Conservation (phyloP, 495 filamentous ascomycete genomes). For the Penicillium simplicissimum region DNA sequence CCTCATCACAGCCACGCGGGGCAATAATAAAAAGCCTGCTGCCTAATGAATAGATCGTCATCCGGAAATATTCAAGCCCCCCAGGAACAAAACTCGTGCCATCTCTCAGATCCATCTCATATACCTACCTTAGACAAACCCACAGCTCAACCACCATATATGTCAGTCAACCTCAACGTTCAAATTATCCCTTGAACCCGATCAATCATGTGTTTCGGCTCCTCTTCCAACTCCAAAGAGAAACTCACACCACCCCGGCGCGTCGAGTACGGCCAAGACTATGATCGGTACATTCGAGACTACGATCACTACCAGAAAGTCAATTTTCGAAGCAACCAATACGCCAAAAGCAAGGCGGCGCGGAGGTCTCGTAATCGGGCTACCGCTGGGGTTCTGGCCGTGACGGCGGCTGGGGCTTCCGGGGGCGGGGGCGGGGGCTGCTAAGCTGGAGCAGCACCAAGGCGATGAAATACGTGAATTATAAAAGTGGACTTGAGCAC, state of each 20-base stretch:
- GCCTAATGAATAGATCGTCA: background rate
- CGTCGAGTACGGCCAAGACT: conserved; percentile 7
- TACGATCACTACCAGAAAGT: conserved; percentile 8
- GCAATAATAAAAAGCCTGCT: background rate
- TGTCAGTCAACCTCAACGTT: too few species aligned
- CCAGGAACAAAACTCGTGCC: too few species aligned
- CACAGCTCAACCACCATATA: too few species aligned
- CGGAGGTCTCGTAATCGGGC: background rate
- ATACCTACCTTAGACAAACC: too few species aligned
- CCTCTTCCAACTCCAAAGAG: background rate
- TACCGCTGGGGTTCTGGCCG: background rate
- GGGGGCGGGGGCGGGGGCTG: conserved; percentile 9
- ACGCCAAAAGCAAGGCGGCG: background rate
- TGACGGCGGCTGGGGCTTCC: background rate
- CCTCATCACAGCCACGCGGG: background rate
- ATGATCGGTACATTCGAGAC: conserved; percentile 9
- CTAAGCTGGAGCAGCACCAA: background rate
- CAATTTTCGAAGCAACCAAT: too few species aligned
- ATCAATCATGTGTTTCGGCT: conserved; percentile 20
- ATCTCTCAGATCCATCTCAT: too few species aligned
- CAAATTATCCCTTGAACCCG: too few species aligned
- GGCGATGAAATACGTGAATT: background rate
- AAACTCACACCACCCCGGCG: conserved; percentile 9
- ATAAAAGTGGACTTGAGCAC: too few species aligned
- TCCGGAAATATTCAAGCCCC: background rate